A percentile compares a stretch with the other conserved stretches of the same genome.
These are phyloP conservation scores for Solanum megistacrolobum DNA, from an alignment of 257 asterid species.

Conservation along the genomic window DNA sequence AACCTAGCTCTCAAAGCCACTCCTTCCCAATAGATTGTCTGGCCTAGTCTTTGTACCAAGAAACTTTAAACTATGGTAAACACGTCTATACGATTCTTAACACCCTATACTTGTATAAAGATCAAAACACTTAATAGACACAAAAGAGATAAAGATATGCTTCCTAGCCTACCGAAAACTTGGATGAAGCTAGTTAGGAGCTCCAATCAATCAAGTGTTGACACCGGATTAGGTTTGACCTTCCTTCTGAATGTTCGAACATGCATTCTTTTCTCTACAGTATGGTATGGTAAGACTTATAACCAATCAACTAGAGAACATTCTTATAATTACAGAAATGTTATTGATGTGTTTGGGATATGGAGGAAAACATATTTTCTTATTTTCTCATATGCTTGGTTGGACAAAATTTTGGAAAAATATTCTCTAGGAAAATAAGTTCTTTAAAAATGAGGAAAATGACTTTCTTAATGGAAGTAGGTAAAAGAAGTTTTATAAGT, in stretches of 20 bases:
- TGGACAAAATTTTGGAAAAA: too few relatives aligned
- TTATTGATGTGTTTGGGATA: neutral
- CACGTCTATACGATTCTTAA: neutral
- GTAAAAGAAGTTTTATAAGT: neutral
- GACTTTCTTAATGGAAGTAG: neutral
- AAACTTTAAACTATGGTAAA: neutral
- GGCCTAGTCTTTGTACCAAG: neutral
- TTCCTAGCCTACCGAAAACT: neutral
- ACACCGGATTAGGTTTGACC: neutral
- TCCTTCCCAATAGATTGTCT: neutral
- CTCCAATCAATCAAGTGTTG: neutral
- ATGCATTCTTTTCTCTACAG: neutral
- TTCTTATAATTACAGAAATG: neutral
- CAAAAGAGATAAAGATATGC: neutral
- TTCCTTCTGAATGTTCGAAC: neutral
- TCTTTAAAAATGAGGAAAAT: too few relatives aligned
- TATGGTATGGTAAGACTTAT: neutral
- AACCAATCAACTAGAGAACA: neutral
- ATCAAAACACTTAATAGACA: neutral
- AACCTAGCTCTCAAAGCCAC: neutral
- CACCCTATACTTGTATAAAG: neutral
- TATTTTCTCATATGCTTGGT: too few relatives aligned
- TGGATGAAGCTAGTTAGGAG: neutral
- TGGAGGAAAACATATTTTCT: too few relatives aligned
- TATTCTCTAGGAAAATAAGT: too few relatives aligned